These are phyloP conservation scores for Durotheca rogersii DNA, from an alignment of 495 filamentous ascomycete genomes.

Conservation along the genomic window DNA sequence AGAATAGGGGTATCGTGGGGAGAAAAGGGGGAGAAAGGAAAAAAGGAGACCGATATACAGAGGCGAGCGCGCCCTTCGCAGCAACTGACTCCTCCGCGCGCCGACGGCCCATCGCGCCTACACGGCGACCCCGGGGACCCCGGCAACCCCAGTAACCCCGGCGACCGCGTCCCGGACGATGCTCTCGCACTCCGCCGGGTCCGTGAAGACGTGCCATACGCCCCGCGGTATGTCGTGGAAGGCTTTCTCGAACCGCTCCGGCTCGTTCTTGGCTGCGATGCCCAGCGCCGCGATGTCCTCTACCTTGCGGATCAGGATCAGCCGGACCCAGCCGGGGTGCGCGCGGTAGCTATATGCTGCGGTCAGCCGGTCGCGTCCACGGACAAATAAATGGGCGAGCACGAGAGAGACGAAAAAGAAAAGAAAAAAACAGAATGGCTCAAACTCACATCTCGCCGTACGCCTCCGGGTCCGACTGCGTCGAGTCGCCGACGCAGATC, in stretches of 20 bases:
- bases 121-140: no score
- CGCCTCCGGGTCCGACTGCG: conserved; percentile 87
- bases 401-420: not conserved
- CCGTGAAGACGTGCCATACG: conserved; percentile 78
- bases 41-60: not conserved
- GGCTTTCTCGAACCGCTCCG: conserved; percentile 75
- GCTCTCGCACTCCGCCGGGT: conserved; percentile 61
- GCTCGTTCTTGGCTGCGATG: conserved; percentile 67
- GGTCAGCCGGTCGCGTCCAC: conserved; percentile 3
- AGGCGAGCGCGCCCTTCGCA: not conserved
- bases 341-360: conserved; percentile 38
- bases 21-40: not conserved
- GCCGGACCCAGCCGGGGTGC: conserved; percentile 70
- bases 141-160: conserved; percentile 6
- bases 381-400: not conserved
- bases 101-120: not conserved
- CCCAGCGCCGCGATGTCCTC: conserved; percentile 70
- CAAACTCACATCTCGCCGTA: conserved; percentile 70
- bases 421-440: not conserved
- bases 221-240: conserved; percentile 71
- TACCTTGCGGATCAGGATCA: conserved; percentile 83
- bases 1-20: not conserved
- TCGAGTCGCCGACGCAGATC: conserved; percentile 85
- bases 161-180: conserved; percentile 42
- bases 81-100: not conserved